phyloP scores from a whole-genome alignment of 495 filamentous ascomycete species.

The Aspergillus wentii region DNA sequence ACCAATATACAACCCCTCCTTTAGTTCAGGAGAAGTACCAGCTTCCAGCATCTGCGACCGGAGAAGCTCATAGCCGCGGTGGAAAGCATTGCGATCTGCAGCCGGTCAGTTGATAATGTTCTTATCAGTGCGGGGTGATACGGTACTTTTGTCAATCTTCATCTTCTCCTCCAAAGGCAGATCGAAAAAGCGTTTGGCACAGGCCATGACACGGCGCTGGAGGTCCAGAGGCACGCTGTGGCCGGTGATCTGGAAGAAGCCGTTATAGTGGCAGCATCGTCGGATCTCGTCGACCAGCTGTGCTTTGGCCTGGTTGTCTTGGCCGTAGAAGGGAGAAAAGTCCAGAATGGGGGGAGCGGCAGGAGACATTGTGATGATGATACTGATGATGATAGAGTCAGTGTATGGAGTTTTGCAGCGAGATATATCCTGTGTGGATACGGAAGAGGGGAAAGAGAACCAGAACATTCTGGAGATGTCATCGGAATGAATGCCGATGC shows the following conservation, averaged over 20 bases:
- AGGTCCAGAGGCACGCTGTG: conserved; percentile 36
- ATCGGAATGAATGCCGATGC: conserved; percentile 18
- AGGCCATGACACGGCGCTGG: conserved; percentile 25
- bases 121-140: conserved; percentile 3
- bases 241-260: conserved; percentile 47
- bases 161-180: conserved; percentile 49
- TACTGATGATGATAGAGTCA: too few species aligned
- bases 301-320: conserved; percentile 22
- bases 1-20: conserved; percentile 48
- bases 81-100: conserved; percentile 28
- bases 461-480: too few species aligned
- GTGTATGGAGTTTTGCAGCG: too few species aligned
- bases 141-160: conserved; percentile 35
- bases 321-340: conserved; percentile 30
- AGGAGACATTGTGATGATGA: conserved; percentile 23
- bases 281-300: conserved; percentile 25
- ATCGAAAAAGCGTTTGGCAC: conserved; percentile 45
- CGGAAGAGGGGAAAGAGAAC: conserved; percentile 1
- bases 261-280: conserved; percentile 33
- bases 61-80: conserved; percentile 48
- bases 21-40: conserved; percentile 41
- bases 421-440: too few species aligned
- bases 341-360: conserved; percentile 30
- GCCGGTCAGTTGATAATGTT: conserved; percentile 1
- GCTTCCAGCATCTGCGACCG: conserved; percentile 45